These are phyloP conservation scores for Pseudonitzschia delicatissima DNA, from an alignment of 108 stramenopile species.

Conservation along the genomic window DNA sequence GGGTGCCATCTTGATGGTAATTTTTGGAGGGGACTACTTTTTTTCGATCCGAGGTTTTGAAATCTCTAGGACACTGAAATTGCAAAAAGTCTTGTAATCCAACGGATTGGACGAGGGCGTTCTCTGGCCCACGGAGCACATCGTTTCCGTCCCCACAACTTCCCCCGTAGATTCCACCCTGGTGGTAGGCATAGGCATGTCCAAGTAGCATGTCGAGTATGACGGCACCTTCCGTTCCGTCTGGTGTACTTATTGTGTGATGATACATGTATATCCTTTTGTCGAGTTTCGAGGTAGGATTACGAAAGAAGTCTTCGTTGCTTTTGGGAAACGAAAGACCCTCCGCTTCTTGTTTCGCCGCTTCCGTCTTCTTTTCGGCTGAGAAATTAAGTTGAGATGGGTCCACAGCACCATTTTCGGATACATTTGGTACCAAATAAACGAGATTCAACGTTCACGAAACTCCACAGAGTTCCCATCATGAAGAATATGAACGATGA, in stretches of 20 bases:
- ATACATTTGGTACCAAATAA: too few species aligned
- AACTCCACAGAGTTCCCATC: too few species aligned
- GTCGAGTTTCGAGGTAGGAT: not conserved
- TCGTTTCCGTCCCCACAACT: conserved; percentile 20
- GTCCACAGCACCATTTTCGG: too few species aligned
- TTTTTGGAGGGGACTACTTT: not conserved
- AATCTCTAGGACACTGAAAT: conserved; percentile 25
- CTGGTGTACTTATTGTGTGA: not conserved
- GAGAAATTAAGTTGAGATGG: too few species aligned
- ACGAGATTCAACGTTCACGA: too few species aligned
- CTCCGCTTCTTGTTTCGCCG: not conserved
- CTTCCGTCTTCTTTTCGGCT: too few species aligned
- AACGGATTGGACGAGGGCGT: conserved; percentile 14
- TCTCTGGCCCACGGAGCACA: conserved; percentile 8
- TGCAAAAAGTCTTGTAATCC: conserved; percentile 24
- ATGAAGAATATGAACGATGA: too few species aligned
- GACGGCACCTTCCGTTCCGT: conserved; percentile 17
- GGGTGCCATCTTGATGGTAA: conserved; percentile 25
- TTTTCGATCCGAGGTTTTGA: not conserved
- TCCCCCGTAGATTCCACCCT: conserved; percentile 22
- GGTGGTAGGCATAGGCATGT: conserved; percentile 37
- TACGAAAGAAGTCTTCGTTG: conserved; percentile 3
- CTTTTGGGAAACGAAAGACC: not conserved
- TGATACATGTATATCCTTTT: conserved; percentile 8
- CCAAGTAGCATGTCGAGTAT: conserved; percentile 32